Conservation (phyloP, 2,329 filamentous ascomycete genomes). For the Teratosphaeria epicoccoides region DNA sequence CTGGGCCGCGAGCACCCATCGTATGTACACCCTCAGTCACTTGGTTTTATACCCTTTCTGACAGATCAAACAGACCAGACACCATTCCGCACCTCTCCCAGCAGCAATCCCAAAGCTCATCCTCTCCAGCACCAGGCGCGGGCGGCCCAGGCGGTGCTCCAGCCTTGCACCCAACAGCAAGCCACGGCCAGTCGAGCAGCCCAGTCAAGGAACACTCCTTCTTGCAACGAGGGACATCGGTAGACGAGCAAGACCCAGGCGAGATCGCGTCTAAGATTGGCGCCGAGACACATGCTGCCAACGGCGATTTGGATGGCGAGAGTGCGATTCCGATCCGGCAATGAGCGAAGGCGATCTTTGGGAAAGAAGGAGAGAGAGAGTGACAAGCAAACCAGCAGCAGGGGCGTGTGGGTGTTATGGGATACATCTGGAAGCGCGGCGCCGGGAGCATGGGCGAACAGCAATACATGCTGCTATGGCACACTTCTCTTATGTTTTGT, state of each 20-base stretch:
- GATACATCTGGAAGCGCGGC: neutral
- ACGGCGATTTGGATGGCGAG: constrained; percentile 7
- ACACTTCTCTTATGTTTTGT: neutral
- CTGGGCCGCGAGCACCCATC: constrained; percentile 89
- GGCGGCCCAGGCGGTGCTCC: constrained; percentile 10
- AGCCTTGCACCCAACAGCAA: constrained; percentile 31
- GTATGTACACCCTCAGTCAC: constrained; percentile 51
- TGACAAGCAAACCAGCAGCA: too few relatives aligned
- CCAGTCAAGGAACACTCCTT: constrained; percentile 87
- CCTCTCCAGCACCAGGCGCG: constrained; percentile 3
- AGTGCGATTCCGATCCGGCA: constrained; percentile 13
- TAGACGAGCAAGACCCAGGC: constrained; percentile 42
- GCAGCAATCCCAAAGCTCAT: constrained; percentile 13
- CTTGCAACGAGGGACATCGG: constrained; percentile 71
- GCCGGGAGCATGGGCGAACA: neutral
- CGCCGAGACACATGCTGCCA: constrained; percentile 6
- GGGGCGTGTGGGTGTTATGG: neutral
- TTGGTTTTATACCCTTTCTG: neutral
- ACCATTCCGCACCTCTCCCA: constrained; percentile 29
- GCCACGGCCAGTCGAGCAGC: constrained; percentile 54
- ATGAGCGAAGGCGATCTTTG: constrained; percentile 1
- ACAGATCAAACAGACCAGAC: constrained; percentile 20
- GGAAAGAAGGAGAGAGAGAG: neutral
- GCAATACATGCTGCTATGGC: neutral
- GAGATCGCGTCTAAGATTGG: constrained; percentile 18